These are phyloP conservation scores for Yarrowia sp. DNA, from an alignment of 805 yeast species.

Conservation along the genomic window DNA sequence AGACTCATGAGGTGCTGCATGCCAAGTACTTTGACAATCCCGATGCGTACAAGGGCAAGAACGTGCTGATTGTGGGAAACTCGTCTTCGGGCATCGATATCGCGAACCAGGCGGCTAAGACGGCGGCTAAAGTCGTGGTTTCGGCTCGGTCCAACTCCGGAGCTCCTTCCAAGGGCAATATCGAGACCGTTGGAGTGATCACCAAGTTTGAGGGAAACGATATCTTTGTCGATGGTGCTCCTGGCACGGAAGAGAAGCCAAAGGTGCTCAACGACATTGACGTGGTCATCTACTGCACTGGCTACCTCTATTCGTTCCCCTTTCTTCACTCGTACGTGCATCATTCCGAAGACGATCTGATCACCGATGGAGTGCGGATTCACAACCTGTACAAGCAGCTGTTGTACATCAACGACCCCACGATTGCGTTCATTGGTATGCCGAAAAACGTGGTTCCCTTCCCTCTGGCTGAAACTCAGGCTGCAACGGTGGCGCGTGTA, in stretches of 20 bases:
- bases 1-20: constrained; percentile 60
- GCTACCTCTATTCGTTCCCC: constrained; percentile 72
- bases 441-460: constrained; percentile 48
- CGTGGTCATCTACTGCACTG: constrained; percentile 72
- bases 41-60: constrained; percentile 54
- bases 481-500: constrained; percentile 66
- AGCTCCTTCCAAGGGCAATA: constrained; percentile 38
- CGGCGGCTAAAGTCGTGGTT: constrained; percentile 55
- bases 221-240: not conserved
- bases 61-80: constrained; percentile 73
- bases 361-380: constrained; percentile 58
- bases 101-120: constrained; percentile 63
- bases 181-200: constrained; percentile 42
- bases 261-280: constrained; percentile 58
- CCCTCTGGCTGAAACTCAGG: constrained; percentile 62
- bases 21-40: constrained; percentile 63
- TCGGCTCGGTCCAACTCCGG: constrained; percentile 53
- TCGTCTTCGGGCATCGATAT: constrained; percentile 81
- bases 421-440: constrained; percentile 66
- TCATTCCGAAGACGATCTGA: constrained; percentile 45
- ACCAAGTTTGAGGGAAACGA: not conserved
- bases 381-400: constrained; percentile 50
- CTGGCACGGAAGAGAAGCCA: constrained; percentile 59
- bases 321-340: constrained; percentile 54
- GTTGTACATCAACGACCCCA: constrained; percentile 65